These are phyloP conservation scores for Lumnitzera racemosa DNA, from an alignment of 345 rosid species.

Conservation along the genomic window DNA sequence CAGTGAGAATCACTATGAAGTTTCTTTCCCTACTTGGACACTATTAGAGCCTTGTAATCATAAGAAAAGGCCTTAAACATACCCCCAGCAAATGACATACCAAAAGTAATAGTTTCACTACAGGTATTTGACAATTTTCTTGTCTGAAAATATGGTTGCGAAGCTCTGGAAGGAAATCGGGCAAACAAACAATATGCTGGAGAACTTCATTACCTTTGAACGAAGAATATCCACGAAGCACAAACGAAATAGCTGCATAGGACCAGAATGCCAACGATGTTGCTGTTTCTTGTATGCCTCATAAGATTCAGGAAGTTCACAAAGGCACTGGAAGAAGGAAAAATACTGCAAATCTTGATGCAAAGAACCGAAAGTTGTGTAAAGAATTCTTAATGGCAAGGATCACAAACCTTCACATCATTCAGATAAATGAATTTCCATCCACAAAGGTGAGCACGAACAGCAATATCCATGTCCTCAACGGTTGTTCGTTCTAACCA, in stretches of 20 bases:
- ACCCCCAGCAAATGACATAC: too few relatives aligned
- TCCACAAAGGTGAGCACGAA: constrained; percentile 89
- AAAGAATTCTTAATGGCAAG: neutral
- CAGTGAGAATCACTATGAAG: too few relatives aligned
- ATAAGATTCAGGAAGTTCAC: constrained; percentile 95
- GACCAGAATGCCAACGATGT: constrained; percentile 98
- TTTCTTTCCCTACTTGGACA: too few relatives aligned
- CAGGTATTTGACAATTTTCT: neutral
- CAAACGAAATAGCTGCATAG: constrained; percentile 84
- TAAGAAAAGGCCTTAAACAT: too few relatives aligned
- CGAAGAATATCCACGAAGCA: constrained; percentile 65
- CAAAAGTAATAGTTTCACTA: too few relatives aligned
- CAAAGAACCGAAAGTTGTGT: constrained; percentile 1
- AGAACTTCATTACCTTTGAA: constrained; percentile 48
- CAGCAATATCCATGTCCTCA: constrained; percentile 93
- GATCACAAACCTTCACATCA: constrained; percentile 61
- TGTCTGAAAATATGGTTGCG: neutral
- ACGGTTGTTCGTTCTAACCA: constrained; percentile 92
- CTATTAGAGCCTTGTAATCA: too few relatives aligned
- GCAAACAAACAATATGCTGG: neutral
- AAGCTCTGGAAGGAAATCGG: neutral
- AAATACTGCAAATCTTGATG: constrained; percentile 7
- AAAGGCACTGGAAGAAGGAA: constrained; percentile 52
- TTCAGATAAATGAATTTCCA: constrained; percentile 87
- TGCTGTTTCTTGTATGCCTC: constrained; percentile 96